phyloP scores from a whole-genome alignment of 768 basidiomycete genomes.

The Cystofilobasidium bisporidii region DNA sequence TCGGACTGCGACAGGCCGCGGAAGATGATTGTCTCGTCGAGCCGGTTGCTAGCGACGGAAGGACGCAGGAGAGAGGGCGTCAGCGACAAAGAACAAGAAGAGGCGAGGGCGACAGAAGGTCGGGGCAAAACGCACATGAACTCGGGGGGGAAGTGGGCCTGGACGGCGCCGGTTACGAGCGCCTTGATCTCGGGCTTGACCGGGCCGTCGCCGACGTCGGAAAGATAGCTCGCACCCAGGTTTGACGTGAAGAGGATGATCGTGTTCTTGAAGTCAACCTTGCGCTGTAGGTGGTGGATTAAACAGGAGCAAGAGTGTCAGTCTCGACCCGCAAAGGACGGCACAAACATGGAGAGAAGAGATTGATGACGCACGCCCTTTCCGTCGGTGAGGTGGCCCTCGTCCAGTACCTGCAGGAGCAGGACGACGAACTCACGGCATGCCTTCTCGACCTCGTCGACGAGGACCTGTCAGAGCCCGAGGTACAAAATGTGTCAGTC shows the following conservation, averaged over 20 bases:
- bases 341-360: conserved; percentile 40
- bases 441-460: conserved; percentile 45
- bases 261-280: conserved; percentile 42
- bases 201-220: conserved; percentile 41
- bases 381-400: conserved; percentile 43
- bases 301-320: conserved; percentile 25
- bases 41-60: conserved; percentile 34
- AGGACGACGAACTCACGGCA: conserved; percentile 42
- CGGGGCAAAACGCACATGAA: conserved; percentile 36
- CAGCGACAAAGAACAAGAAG: no score
- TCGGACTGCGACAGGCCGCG: conserved; percentile 67
- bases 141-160: conserved; percentile 42
- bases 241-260: conserved; percentile 43
- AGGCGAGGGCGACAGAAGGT: no score
- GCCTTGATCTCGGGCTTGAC: conserved; percentile 35
- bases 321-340: conserved; percentile 25
- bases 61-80: no score
- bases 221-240: conserved; percentile 41
- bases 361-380: conserved; percentile 42
- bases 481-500: no score
- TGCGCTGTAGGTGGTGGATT: conserved; percentile 24
- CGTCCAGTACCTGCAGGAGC: conserved; percentile 45
- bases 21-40: conserved; percentile 47
- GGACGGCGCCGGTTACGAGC: conserved; percentile 41
- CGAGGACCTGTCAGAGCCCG: conserved; percentile 38